Base-by-base conservation (phyloP, 106 monocot genomes). In the Phalaenopsis aphrodite region DNA sequence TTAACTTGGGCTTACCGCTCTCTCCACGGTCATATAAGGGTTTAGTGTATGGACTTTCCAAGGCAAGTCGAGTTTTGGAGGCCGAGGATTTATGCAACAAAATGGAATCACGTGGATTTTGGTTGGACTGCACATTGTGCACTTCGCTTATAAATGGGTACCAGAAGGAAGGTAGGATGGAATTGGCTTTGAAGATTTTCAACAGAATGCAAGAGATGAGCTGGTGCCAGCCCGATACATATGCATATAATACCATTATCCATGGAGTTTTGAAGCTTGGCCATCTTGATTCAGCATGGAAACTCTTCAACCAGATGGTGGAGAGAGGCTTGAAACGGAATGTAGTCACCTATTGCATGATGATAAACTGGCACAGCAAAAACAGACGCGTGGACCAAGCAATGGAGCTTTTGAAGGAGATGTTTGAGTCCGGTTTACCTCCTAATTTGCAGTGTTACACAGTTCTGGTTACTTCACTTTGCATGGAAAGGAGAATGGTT, bases 361-460 rank as follows among this genome's bases (percentile, higher is more conserved):
- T 88, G 71, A 82, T 88, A 71, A 61, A 77, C 42, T 88, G 84
- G 87, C 80, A 88, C 36, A 79, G 82, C 56, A 80, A 78, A 71
- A 82, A 82, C 39, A 78, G 76, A 14, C 67, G 42, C 36, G 79
- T 83, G 41, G 85, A 83, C 79, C 72, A 38, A 45, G 88, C 88
- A 9, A 66, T 88, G 85, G 76, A 79, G 77, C 82, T 85, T n/a
- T 18, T 85, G 36, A 55, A 78, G 30, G 23, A 69, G 56, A 88
- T 82, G 85, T 1, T 2, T 14, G 77, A 77, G 49, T 47, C 1
- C 1, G 73, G 85, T 2, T 41, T 83, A 75, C 24, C 47, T 0
- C 85, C 85, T 2, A 78, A 78, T 73, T 80, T 88, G 18, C 82
- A 78, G 10, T 82, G 85, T 80, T 88, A 85, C 74, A 88, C 84